These are phyloP conservation scores for Wallemia hederae DNA, from an alignment of 1,284 basidiomycete genomes.

Conservation along the genomic window DNA sequence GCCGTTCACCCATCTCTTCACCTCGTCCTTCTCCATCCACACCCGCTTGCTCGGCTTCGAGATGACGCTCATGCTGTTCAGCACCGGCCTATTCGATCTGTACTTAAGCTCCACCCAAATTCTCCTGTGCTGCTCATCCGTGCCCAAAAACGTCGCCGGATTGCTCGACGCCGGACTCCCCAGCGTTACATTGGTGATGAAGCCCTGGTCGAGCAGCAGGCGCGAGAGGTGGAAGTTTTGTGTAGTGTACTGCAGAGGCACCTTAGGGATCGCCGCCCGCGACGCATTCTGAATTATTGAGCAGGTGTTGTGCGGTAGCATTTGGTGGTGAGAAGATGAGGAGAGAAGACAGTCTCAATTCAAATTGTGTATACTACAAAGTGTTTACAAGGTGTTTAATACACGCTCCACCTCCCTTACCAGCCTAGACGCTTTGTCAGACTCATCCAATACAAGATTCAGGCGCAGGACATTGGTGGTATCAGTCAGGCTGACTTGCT, in stretches of 20 bases:
- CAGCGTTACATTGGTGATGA: constrained; percentile 46
- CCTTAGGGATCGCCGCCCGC: constrained; percentile 38
- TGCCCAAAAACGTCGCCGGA: constrained; percentile 28
- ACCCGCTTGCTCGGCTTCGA: constrained; percentile 43
- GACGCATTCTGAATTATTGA: constrained; percentile 40
- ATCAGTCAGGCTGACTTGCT: not conserved
- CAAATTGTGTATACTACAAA: no score
- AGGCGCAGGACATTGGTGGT: not conserved
- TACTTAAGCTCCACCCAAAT: constrained; percentile 81
- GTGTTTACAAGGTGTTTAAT: no score
- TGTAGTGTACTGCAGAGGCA: constrained; percentile 43
- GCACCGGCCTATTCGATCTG: constrained; percentile 49
- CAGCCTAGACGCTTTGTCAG: not conserved
- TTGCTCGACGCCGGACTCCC: constrained; percentile 38
- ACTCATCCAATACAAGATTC: not conserved
- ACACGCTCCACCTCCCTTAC: not conserved
- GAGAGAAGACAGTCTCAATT: not conserved
- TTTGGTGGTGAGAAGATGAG: not conserved
- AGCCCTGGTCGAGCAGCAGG: constrained; percentile 60
- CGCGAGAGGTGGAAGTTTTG: constrained; percentile 56
- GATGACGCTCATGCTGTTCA: constrained; percentile 39
- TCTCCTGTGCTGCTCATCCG: constrained; percentile 27
- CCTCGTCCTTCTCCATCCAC: constrained; percentile 38
- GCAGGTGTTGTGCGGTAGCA: not conserved
- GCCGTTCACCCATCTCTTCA: constrained; percentile 32